These are phyloP conservation scores for baker's yeast (Saccharomyces cerevisiae) DNA, from an alignment of 805 yeast species.

Conservation along the genomic window DNA sequence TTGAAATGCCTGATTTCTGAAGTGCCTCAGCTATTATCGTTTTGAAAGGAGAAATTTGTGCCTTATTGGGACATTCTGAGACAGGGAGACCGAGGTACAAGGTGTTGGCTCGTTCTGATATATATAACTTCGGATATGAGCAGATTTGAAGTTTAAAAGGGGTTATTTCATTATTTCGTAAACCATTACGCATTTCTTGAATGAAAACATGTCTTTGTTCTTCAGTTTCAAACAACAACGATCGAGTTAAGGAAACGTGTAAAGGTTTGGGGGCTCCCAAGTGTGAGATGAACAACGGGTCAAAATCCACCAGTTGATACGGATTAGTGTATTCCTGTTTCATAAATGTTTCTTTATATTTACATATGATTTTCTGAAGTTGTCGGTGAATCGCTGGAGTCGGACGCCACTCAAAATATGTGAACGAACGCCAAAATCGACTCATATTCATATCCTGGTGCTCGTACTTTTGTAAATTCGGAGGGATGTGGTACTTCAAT, in stretches of 20 bases:
- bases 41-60: background rate
- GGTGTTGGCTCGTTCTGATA: background rate
- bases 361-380: slow-evolving; percentile 7
- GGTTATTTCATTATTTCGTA: background rate
- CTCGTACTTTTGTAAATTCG: slow-evolving; percentile 10
- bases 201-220: slow-evolving; percentile 10
- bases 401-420: slow-evolving; percentile 24
- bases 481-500: slow-evolving; percentile 21
- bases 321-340: background rate
- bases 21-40: background rate
- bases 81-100: background rate
- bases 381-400: slow-evolving; percentile 8
- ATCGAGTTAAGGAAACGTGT: slow-evolving; percentile 22
- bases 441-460: background rate
- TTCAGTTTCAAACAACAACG: slow-evolving; percentile 6
- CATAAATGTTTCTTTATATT: slow-evolving; percentile 6
- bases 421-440: slow-evolving; percentile 13
- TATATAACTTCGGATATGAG: background rate
- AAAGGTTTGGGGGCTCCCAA: slow-evolving; percentile 24
- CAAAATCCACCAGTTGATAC: slow-evolving; percentile 6
- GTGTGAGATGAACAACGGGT: slow-evolving; percentile 18
- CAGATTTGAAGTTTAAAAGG: background rate
- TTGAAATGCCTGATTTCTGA: background rate
- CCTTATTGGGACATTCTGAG: background rate
- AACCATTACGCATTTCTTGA: slow-evolving; percentile 1